These are phyloP conservation scores for Ogataea dorogensis DNA, from an alignment of 805 yeast genomes.

Conservation along the genomic window DNA sequence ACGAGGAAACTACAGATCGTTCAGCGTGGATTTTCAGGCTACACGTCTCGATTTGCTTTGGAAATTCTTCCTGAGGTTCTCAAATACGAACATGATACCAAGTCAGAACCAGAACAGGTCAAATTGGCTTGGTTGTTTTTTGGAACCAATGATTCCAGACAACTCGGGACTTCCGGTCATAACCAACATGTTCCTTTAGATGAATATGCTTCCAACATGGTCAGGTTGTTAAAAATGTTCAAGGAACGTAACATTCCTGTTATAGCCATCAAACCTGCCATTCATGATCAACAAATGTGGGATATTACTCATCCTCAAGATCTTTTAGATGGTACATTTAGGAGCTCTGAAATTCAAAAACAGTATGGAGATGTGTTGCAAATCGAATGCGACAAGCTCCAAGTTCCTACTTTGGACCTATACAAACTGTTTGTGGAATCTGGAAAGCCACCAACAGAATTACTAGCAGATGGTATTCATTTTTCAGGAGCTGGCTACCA, in stretches of 20 bases:
- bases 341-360: conserved; percentile 46
- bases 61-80: conserved; percentile 51
- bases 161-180: conserved; percentile 34
- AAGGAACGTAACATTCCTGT: conserved; percentile 44
- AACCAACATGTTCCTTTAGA: conserved; percentile 46
- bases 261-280: conserved; percentile 62
- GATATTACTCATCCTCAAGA: conserved; percentile 35
- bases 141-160: conserved; percentile 73
- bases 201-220: conserved; percentile 48
- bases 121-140: conserved; percentile 57
- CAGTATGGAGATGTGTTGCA: conserved; percentile 52
- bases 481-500: conserved; percentile 37
- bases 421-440: conserved; percentile 35
- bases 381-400: conserved; percentile 42
- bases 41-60: conserved; percentile 61
- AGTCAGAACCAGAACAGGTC: conserved; percentile 34
- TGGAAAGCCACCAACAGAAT: conserved; percentile 32
- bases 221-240: conserved; percentile 40
- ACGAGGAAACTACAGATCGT: conserved; percentile 64
- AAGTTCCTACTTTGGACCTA: conserved; percentile 59
- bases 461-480: conserved; percentile 44
- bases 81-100: conserved; percentile 42
- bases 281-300: conserved; percentile 49
- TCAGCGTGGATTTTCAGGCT: conserved; percentile 77
- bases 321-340: conserved; percentile 38